Percentiles rank a stretch among this genome's conserved stretches.
Conservation (phyloP, 2,329 filamentous ascomycete genomes). For the Phialocephala subalpina region DNA sequence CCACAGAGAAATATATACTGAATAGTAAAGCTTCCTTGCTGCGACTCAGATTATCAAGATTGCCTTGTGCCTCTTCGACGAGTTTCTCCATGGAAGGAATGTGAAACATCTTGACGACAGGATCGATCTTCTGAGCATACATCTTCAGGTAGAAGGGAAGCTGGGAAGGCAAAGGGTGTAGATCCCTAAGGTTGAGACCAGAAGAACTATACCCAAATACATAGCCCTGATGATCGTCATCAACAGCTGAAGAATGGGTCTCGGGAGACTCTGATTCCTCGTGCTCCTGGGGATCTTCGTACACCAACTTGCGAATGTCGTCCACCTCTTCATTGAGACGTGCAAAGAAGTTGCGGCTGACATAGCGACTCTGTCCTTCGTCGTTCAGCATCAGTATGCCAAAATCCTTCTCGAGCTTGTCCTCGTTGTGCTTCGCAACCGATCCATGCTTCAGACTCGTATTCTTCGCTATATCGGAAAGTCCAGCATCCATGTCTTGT, state of each 20-base stretch:
- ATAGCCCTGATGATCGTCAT: constrained; percentile 51
- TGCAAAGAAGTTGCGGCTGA: constrained; percentile 63
- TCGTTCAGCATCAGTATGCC: constrained; percentile 58
- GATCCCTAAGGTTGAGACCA: constrained; percentile 46
- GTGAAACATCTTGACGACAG: constrained; percentile 52
- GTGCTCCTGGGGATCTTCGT: constrained; percentile 6
- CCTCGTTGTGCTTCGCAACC: neutral
- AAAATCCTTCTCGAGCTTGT: constrained; percentile 47
- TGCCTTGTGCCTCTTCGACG: constrained; percentile 34
- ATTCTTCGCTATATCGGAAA: neutral
- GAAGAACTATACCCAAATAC: constrained; percentile 54
- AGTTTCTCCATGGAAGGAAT: constrained; percentile 53
- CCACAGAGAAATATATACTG: constrained; percentile 63
- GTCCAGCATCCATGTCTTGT: neutral
- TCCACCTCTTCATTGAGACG: constrained; percentile 55
- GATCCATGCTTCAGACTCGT: constrained; percentile 3
- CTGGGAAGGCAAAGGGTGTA: constrained; percentile 62
- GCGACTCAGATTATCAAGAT: constrained; percentile 43
- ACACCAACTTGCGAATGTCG: constrained; percentile 16
- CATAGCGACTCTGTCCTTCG: constrained; percentile 49
- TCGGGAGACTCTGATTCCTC: constrained; percentile 10
- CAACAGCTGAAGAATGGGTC: constrained; percentile 44
- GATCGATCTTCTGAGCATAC: constrained; percentile 60
- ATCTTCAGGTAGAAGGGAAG: constrained; percentile 60
- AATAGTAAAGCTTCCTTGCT: constrained; percentile 61